A percentile compares a stretch with the other conserved stretches of the same genome.
These are phyloP conservation scores for Mrakia hoshinonis DNA, from an alignment of 768 basidiomycete genomes.

Conservation along the genomic window DNA sequence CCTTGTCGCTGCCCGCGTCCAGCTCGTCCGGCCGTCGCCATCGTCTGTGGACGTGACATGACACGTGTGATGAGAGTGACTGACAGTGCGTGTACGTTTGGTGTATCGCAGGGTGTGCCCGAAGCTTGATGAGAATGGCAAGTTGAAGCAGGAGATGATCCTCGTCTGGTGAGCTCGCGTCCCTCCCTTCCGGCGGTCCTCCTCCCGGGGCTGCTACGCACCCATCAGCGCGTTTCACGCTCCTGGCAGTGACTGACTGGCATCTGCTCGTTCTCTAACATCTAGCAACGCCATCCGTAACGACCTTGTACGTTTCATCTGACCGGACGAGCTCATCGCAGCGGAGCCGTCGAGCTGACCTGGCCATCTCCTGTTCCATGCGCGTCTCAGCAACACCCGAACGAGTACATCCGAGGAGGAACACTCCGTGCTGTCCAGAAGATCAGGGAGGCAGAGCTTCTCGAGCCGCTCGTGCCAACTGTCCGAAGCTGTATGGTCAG, in stretches of 20 bases:
- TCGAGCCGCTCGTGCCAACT: slow-evolving; percentile 90
- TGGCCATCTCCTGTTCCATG: neutral
- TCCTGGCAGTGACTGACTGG: neutral
- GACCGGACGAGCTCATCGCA: neutral
- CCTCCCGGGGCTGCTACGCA: neutral
- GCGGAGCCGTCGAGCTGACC: neutral
- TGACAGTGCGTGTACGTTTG: too few relatives aligned
- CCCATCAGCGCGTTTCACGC: neutral
- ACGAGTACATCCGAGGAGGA: slow-evolving; percentile 98
- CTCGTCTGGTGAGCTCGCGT: slow-evolving; percentile 72
- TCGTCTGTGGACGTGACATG: too few relatives aligned
- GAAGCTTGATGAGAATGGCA: slow-evolving; percentile 91
- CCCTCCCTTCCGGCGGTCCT: neutral
- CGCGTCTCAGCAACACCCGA: slow-evolving; percentile 78
- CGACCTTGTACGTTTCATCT: slow-evolving; percentile 64
- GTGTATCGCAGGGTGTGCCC: slow-evolving; percentile 64
- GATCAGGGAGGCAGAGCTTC: slow-evolving; percentile 80
- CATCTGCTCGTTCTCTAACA: neutral
- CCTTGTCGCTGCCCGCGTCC: neutral
- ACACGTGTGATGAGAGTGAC: too few relatives aligned
- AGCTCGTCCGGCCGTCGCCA: neutral
- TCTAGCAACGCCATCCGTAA: slow-evolving; percentile 90
- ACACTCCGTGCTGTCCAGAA: slow-evolving; percentile 94
- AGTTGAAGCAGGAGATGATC: slow-evolving; percentile 99
- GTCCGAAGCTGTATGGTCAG: slow-evolving; percentile 72